These are phyloP conservation scores for Brassica cretica DNA, from an alignment of 345 rosid genomes.

Conservation along the genomic window DNA sequence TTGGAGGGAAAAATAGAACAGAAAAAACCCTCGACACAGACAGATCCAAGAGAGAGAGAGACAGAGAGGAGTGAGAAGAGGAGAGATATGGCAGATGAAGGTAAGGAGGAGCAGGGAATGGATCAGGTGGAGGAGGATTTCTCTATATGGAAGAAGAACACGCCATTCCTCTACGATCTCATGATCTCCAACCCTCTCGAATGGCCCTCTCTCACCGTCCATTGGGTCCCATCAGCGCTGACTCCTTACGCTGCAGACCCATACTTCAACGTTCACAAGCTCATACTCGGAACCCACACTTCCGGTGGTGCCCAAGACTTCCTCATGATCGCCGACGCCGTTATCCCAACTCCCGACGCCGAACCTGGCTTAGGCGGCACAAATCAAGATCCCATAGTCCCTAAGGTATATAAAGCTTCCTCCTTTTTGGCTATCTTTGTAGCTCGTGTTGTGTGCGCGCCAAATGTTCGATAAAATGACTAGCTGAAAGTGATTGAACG, in stretches of 20 bases:
- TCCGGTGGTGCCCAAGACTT: constrained; percentile 67
- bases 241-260: constrained; percentile 53
- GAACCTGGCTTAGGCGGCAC: constrained; percentile 41
- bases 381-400: constrained; percentile 51
- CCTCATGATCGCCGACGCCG: constrained; percentile 75
- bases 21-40: constrained; percentile 4
- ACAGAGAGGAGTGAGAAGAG: background rate
- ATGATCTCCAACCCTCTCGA: constrained; percentile 85
- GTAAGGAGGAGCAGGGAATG: constrained; percentile 42
- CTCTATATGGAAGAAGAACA: constrained; percentile 81
- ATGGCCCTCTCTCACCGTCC: constrained; percentile 96
- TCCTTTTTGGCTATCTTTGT: background rate
- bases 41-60: background rate
- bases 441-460: constrained; percentile 15
- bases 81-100: constrained; percentile 46
- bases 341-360: constrained; percentile 56
- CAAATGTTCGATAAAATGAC: constrained; percentile 43
- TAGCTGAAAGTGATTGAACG: background rate
- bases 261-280: constrained; percentile 59
- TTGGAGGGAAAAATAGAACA: constrained; percentile 36
- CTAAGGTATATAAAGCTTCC: constrained; percentile 47
- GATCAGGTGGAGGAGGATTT: constrained; percentile 83
- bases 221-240: constrained; percentile 74
- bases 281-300: constrained; percentile 86
- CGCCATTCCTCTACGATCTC: constrained; percentile 87